Evolutionary conservation across 2,329 filamentous ascomycete species (phyloP).

Genomic region (Fusarium sp.): DNA sequence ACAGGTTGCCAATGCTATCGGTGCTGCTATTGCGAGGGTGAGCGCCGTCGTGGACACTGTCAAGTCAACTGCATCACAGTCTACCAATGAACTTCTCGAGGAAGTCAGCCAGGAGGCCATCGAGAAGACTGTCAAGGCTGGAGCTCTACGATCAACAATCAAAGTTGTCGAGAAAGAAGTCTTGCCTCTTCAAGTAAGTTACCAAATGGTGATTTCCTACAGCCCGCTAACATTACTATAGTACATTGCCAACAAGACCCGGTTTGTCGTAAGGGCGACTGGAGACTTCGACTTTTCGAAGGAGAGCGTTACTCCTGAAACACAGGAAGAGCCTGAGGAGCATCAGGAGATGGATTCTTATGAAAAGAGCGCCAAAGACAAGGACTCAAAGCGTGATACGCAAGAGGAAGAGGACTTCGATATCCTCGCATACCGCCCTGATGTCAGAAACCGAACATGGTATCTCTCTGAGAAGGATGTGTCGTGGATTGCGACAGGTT

Average conservation of each 20-base stretch:
- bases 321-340: constrained; percentile 10
- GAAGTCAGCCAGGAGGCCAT: constrained; percentile 60
- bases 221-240: constrained; percentile 43
- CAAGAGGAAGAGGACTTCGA: constrained; percentile 50
- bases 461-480: constrained; percentile 71
- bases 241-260: constrained; percentile 68
- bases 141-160: constrained; percentile 61
- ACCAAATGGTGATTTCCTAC: accelerated
- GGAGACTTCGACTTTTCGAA: constrained; percentile 68
- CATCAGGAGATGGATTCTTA: constrained; percentile 41
- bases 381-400: neutral
- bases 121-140: constrained; percentile 61
- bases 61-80: constrained; percentile 62
- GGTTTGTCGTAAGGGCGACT: constrained; percentile 71
- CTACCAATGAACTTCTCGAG: constrained; percentile 56
- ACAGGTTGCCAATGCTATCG: constrained; percentile 75
- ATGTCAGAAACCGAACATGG: constrained; percentile 68
- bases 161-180: constrained; percentile 67
- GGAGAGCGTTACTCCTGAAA: constrained; percentile 5
- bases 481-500: constrained; percentile 70
- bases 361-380: constrained; percentile 32
- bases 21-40: constrained; percentile 73
- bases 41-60: constrained; percentile 68
- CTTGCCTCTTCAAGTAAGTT: constrained; percentile 66
- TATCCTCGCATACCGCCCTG: constrained; percentile 63